Evolutionary conservation across 768 basidiomycete species (phyloP), one percentile per base, ranked within the genome.

Genomic region (Phylloporus sp.): DNA sequence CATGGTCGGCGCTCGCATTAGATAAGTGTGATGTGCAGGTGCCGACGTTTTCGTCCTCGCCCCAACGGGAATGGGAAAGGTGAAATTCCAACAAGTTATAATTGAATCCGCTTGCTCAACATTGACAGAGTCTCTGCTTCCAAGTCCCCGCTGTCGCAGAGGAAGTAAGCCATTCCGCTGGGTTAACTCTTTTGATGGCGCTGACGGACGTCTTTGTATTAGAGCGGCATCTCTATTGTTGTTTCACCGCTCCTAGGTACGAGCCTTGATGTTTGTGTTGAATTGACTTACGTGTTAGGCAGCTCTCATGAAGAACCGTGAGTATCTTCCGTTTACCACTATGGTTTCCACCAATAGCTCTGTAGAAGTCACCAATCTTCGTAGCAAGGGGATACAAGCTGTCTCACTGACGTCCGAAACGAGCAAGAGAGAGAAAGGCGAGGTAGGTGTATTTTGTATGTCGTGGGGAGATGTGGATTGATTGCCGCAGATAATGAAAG

Each of bases 61-160:
- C 16, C 89, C 91, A 0, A 93, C 91, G 10, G 89, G 91, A 5
- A 89, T 92, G 86, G 91, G 91, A 29, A 93, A 93, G 78, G 90
- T 85, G 29, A 27, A 34, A 60, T 63, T 44, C 1, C 13, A 6
- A 40, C 23, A 6, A 6, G 23, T 4, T 5, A 2, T 22, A 6
- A 13, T 31, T 4, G 9, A 6, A 23, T 20, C 4, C 3, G 12
- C 18, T 39, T 10, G 13, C 22, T 45, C 42, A 47, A 39, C 38
- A 41, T 46, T 6, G 20, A 5, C 45, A 91, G 88, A 91, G 88
- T 59, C 60, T 93, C 4, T 93, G 91, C 67, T 93, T 92, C 62
- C 91, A 92, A 70, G 72, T 91, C 26, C 91, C 91, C 39, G 90
- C 91, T 0, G 70, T 86, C 29, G 82, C 82, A 9, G 80, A 77